Base-by-base conservation (phyloP, 106 monocot genomes). In the Dendrobium huoshanense region DNA sequence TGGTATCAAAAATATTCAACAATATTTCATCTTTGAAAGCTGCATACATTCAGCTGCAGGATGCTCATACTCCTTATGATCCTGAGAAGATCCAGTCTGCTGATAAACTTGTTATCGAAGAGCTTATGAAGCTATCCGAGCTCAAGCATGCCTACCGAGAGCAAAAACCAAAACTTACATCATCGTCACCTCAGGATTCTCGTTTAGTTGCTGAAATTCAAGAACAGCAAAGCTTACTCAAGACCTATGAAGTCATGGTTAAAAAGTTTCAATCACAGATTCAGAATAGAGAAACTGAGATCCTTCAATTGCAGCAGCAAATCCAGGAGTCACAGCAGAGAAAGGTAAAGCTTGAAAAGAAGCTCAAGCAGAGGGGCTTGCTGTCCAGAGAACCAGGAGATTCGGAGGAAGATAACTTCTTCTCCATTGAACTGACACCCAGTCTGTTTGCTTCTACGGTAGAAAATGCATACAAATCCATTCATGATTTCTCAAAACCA, bases 201-300 rank as follows among this genome's bases (percentile, higher is more conserved):
- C 78, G 73, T 47, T 77, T 98, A 64, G 82, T 85, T 84, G 79
- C 88, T 27, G 98, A 98, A 81, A 95, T 98, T 64, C 92, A 98
- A 79, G 91, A 98, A 54, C 98, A 98, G 51, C 95, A 95, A 55
- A 88, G 72, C 70, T 82, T 99, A 56, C 67, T 99, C 56, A 95
- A 89, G 83, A 93, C 83, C 33, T 83, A 83, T 20, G 83, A 83
- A 37, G 83, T 83, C 0, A 83, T 83, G 83, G 83, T 83, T 19
- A 83, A 83, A 58, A 83, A 93, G 77, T 99, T 95, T 73, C 99
- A 93, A 77, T 90, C 95, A 27, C 95, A 95, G 65, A 99, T 99
- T 61, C 95, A 93, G 83, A 95, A 78, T 31, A 84, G 93, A 67
- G 99, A 93, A 33, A 78, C 86, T 55, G 99, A 99, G 82, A 89